Conservation (phyloP, 768 basidiomycete genomes). For the Boletus patriciae region DNA sequence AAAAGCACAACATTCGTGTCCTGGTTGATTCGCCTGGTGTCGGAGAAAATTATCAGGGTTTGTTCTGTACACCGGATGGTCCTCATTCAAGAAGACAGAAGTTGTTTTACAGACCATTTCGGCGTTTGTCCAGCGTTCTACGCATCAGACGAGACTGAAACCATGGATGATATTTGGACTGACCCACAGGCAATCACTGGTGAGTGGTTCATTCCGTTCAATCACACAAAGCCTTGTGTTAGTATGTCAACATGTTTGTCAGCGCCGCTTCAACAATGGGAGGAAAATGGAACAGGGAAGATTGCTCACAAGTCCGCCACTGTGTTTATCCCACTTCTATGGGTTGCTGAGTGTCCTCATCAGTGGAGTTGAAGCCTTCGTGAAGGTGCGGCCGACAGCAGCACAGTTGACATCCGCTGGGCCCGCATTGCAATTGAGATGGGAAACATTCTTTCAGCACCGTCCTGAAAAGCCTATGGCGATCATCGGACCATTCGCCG, state of each 20-base stretch:
- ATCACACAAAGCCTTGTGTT: background rate
- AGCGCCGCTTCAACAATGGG: slow-evolving; percentile 37
- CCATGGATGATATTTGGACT: slow-evolving; percentile 50
- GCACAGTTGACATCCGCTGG: slow-evolving; percentile 45
- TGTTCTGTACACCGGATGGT: background rate
- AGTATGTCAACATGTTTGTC: background rate
- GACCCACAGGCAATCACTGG: slow-evolving; percentile 39
- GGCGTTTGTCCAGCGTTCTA: slow-evolving; percentile 32
- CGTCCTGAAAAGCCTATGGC: slow-evolving; percentile 58
- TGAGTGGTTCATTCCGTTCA: slow-evolving; percentile 24
- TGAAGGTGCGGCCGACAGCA: slow-evolving; percentile 52
- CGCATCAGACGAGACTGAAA: slow-evolving; percentile 45
- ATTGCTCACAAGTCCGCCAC: slow-evolving; percentile 53
- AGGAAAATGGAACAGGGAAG: slow-evolving; percentile 43
- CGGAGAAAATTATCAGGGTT: slow-evolving; percentile 66
- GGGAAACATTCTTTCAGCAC: slow-evolving; percentile 51
- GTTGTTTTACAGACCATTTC: slow-evolving; percentile 29
- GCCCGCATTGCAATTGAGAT: slow-evolving; percentile 46
- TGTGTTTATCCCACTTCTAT: background rate
- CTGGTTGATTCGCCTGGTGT: slow-evolving; percentile 73
- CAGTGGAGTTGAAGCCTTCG: slow-evolving; percentile 53
- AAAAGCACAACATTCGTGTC: slow-evolving; percentile 44
- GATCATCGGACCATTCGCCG: slow-evolving; percentile 40
- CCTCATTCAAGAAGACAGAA: no score
- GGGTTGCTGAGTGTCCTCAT: background rate